Evolutionary conservation across 169 alveolate species (phyloP).

Genomic region (Plasmodium knowlesi): DNA sequence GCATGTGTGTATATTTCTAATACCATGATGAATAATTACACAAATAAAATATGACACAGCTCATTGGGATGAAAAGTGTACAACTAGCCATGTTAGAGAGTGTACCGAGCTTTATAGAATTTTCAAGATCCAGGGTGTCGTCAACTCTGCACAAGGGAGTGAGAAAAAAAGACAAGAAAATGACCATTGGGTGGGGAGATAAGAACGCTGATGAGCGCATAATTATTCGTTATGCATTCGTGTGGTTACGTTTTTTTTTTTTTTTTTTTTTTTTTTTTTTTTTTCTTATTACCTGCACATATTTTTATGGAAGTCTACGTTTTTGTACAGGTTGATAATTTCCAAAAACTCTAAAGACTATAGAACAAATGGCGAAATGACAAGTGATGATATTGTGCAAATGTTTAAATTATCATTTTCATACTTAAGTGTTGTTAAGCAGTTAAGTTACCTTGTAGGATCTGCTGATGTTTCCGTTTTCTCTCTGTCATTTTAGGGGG

Average conservation of each 20-base stretch:
- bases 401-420: not conserved
- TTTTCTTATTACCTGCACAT: slow-evolving; percentile 67
- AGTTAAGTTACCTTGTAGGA: slow-evolving; percentile 57
- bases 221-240: not conserved
- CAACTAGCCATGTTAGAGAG: not conserved
- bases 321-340: slow-evolving; percentile 59
- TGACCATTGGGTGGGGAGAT: not conserved
- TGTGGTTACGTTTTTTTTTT: not conserved
- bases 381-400: not conserved
- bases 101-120: slow-evolving; percentile 52
- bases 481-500: slow-evolving; percentile 32
- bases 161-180: not conserved
- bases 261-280: not conserved
- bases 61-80: not conserved
- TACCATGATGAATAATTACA: not conserved
- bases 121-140: slow-evolving; percentile 52
- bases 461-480: slow-evolving; percentile 72
- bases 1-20: not conserved
- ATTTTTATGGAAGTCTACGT: slow-evolving; percentile 68
- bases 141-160: slow-evolving; percentile 25
- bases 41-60: not conserved
- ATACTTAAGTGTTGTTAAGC: not conserved
- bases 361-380: slow-evolving; percentile 8
- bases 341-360: slow-evolving; percentile 71
- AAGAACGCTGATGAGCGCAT: not conserved